Base-by-base conservation (phyloP, 179 eudicot genomes). In the Silene coronaria region DNA sequence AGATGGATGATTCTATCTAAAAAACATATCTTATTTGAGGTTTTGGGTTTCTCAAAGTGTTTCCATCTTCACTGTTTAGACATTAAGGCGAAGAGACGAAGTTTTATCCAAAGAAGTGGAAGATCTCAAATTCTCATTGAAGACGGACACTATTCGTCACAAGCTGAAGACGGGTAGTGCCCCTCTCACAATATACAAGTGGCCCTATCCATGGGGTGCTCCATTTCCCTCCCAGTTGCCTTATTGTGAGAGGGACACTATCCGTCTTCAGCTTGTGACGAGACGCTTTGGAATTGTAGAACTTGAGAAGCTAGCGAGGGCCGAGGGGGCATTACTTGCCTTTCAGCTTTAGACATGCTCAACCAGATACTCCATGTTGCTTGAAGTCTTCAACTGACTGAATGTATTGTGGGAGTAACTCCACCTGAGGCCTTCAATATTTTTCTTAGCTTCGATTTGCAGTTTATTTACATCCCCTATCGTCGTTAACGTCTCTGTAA, bases 241-340 rank as follows among this genome's bases (percentile, higher is more conserved):
- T n/a, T n/a, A n/a, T n/a, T n/a, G n/a, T n/a, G n/a, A n/a, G n/a
- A n/a, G n/a, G n/a, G n/a, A n/a, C n/a, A n/a, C n/a, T n/a, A n/a
- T n/a, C n/a, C n/a, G n/a, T n/a, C n/a, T n/a, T n/a, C n/a, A n/a
- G n/a, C n/a, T n/a, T n/a, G n/a, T n/a, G n/a, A n/a, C n/a, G n/a
- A n/a, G n/a, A n/a, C n/a, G n/a, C n/a, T n/a, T n/a, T n/a, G n/a
- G n/a, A 78, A 80, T 94, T 7, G 70, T 75, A 62, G 93, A 91
- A 57, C 72, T 91, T 10, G 96, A 93, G 79, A 85, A 89, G 78
- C 88, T 87, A 61, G 85, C 93, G 0, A 81, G 76, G 69, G 84
- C n/a, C n/a, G 79, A 62, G 81, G 77, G 74, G 92, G 97, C 67
- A 82, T 89, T n/a, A 67, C 88, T 22, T 82, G 88, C 51, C 78